These are phyloP conservation scores for Lentithecium fluviatile DNA, from an alignment of 495 filamentous ascomycete species.

Conservation along the genomic window DNA sequence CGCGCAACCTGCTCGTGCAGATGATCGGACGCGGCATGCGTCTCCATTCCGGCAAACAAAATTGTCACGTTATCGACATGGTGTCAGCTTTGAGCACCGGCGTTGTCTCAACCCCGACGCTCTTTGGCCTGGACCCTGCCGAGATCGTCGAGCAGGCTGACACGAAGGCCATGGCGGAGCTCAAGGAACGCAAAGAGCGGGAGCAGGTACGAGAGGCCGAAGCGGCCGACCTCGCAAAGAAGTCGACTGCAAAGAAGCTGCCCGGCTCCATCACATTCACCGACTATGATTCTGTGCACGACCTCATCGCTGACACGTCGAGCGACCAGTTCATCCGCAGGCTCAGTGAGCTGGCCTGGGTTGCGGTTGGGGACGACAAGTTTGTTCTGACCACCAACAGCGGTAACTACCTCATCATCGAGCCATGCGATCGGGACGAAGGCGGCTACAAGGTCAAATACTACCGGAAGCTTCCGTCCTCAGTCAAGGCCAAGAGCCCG, in stretches of 20 bases:
- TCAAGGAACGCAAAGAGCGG: slow-evolving; percentile 49
- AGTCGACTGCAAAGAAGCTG: not conserved
- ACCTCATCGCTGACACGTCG: slow-evolving; percentile 79
- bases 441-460: slow-evolving; percentile 32
- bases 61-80: slow-evolving; percentile 98
- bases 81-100: slow-evolving; percentile 77
- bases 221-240: slow-evolving; percentile 14
- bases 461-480: slow-evolving; percentile 33
- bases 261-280: slow-evolving; percentile 63
- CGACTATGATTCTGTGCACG: slow-evolving; percentile 84
- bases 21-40: slow-evolving; percentile 97
- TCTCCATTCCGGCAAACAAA: slow-evolving; percentile 70
- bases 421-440: slow-evolving; percentile 37
- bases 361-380: slow-evolving; percentile 61
- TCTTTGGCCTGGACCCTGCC: slow-evolving; percentile 90
- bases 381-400: slow-evolving; percentile 62
- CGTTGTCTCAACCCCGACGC: slow-evolving; percentile 82
- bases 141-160: slow-evolving; percentile 66
- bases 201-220: slow-evolving; percentile 41
- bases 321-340: slow-evolving; percentile 74
- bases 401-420: slow-evolving; percentile 64
- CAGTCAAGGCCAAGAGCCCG: slow-evolving; percentile 46
- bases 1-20: slow-evolving; percentile 86
- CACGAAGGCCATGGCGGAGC: slow-evolving; percentile 55
- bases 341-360: slow-evolving; percentile 76